Evolutionary conservation across 495 filamentous ascomycete species (phyloP).

Genomic region (Penicillium manginii): DNA sequence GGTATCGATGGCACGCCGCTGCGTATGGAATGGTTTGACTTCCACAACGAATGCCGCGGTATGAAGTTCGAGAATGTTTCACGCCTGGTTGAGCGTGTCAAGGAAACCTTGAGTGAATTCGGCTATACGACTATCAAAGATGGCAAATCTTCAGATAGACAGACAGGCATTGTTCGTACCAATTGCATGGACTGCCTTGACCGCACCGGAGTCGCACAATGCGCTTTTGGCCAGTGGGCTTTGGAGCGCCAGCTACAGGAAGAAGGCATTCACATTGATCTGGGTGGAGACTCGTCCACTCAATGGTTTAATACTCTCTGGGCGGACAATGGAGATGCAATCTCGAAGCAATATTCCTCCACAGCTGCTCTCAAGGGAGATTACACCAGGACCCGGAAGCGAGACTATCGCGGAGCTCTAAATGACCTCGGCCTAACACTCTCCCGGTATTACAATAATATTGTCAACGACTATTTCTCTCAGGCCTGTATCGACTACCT

Average conservation of each 20-base stretch:
- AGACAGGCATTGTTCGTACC: conserved; percentile 78
- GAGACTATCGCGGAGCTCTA: conserved; percentile 87
- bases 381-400: conserved; percentile 87
- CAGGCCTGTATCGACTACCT: conserved; percentile 93
- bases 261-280: conserved; percentile 72
- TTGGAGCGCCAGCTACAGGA: conserved; percentile 75
- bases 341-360: conserved; percentile 73
- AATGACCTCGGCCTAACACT: conserved; percentile 92
- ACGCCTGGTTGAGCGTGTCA: conserved; percentile 71
- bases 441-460: conserved; percentile 69
- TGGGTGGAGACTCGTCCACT: conserved; percentile 70
- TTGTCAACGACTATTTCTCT: conserved; percentile 95
- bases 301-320: conserved; percentile 93
- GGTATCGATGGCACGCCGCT: conserved; percentile 58
- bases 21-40: conserved; percentile 93
- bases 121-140: conserved; percentile 64
- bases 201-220: conserved; percentile 91
- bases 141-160: conserved; percentile 54
- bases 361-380: conserved; percentile 95
- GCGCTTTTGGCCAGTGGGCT: conserved; percentile 75
- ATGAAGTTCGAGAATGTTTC: conserved; percentile 98
- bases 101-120: conserved; percentile 61
- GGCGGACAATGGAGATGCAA: conserved; percentile 85
- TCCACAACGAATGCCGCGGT: conserved; percentile 84
- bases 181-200: conserved; percentile 99